Conservation (phyloP, 2,329 filamentous ascomycete genomes). For the Apiospora rasikravindrae region DNA sequence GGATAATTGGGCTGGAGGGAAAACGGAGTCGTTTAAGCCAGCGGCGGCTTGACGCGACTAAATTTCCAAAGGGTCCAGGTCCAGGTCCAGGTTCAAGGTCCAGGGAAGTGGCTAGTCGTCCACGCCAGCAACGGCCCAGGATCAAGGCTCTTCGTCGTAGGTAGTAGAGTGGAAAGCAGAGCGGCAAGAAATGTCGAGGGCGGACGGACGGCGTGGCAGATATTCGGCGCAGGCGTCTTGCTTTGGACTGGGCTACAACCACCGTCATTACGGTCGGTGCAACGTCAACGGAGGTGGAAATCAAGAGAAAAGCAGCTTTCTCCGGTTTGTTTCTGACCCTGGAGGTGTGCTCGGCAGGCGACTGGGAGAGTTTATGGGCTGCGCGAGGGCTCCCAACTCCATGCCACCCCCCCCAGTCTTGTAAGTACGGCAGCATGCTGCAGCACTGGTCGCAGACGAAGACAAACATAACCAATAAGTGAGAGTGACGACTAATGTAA, state of each 20-base stretch:
- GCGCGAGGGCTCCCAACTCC: neutral
- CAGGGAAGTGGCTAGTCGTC: constrained; percentile 19
- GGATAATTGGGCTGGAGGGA: constrained; percentile 12
- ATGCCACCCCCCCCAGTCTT: neutral
- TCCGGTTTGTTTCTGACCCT: neutral
- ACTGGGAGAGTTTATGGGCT: neutral
- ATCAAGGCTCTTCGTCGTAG: constrained; percentile 10
- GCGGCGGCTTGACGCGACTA: constrained; percentile 14
- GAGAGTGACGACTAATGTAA: neutral
- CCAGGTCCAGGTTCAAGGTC: constrained; percentile 19
- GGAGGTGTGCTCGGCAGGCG: neutral
- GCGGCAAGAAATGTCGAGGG: neutral
- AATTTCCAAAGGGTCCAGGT: constrained; percentile 20
- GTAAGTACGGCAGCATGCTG: neutral
- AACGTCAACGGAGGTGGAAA: neutral
- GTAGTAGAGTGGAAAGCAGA: neutral
- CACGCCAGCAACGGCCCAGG: constrained; percentile 7
- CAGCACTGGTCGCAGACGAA: neutral
- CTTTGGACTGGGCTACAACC: neutral
- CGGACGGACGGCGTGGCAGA: neutral
- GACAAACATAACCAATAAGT: neutral
- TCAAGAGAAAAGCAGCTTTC: neutral
- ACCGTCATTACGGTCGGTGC: neutral
- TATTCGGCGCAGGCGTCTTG: neutral
- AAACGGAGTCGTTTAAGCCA: constrained; percentile 8